A percentile compares a stretch with the other conserved stretches of the same genome.
phyloP scores from a whole-genome alignment of 805 yeast genomes.

The Alloascoidea africana region DNA sequence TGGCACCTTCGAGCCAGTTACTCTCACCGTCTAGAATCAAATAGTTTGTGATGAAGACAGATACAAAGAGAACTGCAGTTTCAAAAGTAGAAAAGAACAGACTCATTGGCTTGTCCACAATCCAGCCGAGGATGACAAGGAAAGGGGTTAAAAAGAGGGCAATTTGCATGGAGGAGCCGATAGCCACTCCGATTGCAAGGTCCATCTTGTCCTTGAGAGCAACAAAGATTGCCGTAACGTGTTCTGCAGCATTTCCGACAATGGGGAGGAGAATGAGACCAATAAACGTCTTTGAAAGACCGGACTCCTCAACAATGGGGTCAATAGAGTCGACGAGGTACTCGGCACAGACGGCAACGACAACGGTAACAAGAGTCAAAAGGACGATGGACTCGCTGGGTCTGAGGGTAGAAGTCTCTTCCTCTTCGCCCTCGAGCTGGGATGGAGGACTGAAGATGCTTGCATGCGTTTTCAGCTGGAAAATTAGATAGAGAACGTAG shows the following conservation, averaged over 20 bases:
- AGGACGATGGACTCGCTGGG: constrained; percentile 35
- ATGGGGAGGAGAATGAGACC: constrained; percentile 91
- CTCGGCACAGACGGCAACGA: constrained; percentile 88
- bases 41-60: constrained; percentile 79
- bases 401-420: constrained; percentile 27
- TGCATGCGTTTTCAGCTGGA: constrained; percentile 83
- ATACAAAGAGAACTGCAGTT: constrained; percentile 79
- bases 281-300: constrained; percentile 86
- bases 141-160: constrained; percentile 93
- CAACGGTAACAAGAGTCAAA: constrained; percentile 50
- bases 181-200: constrained; percentile 90
- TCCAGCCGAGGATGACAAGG: constrained; percentile 92
- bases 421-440: constrained; percentile 21
- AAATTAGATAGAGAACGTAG: constrained; percentile 64
- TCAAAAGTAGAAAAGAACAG: constrained; percentile 86
- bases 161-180: constrained; percentile 91
- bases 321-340: constrained; percentile 89
- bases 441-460: constrained; percentile 61
- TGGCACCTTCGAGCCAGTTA: constrained; percentile 94
- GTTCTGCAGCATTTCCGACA: constrained; percentile 98
- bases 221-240: constrained; percentile 89
- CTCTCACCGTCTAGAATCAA: constrained; percentile 87
- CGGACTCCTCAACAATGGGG: constrained; percentile 67
- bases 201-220: constrained; percentile 97
- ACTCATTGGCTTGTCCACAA: constrained; percentile 80